Evolutionary conservation across 2,329 filamentous ascomycete genomes (phyloP).

Genomic region (Trichoderma asperellum): DNA sequence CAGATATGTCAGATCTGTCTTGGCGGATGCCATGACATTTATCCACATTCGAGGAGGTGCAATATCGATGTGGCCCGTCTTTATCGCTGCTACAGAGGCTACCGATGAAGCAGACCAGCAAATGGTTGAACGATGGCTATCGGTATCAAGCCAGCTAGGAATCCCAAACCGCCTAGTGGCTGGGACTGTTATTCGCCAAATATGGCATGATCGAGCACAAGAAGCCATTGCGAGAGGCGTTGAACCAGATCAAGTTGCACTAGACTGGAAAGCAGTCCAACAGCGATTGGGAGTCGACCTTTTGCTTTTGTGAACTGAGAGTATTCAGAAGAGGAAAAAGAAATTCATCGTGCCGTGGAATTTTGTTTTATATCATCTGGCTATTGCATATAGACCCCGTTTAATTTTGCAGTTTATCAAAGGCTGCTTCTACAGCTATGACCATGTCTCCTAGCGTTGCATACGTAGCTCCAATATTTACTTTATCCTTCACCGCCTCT

Average conservation of each 20-base stretch:
- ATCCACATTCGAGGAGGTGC: conserved; percentile 11
- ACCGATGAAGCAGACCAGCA: conserved; percentile 8
- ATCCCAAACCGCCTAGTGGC: conserved; percentile 12
- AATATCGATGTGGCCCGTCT: conserved; percentile 19
- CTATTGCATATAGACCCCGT: background rate
- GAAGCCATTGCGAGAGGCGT: background rate
- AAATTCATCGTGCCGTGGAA: background rate
- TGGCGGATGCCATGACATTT: conserved; percentile 11
- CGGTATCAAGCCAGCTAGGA: conserved; percentile 8
- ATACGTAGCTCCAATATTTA: conserved; percentile 52
- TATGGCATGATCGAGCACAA: conserved; percentile 9
- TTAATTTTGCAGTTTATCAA: background rate
- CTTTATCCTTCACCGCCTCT: conserved; percentile 54
- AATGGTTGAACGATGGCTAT: conserved; percentile 16
- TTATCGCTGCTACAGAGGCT: conserved; percentile 17
- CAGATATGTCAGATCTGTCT: conserved; percentile 5
- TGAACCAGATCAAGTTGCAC: background rate
- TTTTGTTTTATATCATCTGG: background rate
- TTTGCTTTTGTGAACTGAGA: background rate
- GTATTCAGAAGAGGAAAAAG: background rate
- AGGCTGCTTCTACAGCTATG: conserved; percentile 37
- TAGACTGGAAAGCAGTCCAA: conserved; percentile 9
- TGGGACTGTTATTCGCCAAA: background rate
- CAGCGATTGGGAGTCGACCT: conserved; percentile 11
- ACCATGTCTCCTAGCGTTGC: conserved; percentile 63